phyloP scores from a whole-genome alignment of 1,139 yeast genomes.

The Pichia sp. region DNA sequence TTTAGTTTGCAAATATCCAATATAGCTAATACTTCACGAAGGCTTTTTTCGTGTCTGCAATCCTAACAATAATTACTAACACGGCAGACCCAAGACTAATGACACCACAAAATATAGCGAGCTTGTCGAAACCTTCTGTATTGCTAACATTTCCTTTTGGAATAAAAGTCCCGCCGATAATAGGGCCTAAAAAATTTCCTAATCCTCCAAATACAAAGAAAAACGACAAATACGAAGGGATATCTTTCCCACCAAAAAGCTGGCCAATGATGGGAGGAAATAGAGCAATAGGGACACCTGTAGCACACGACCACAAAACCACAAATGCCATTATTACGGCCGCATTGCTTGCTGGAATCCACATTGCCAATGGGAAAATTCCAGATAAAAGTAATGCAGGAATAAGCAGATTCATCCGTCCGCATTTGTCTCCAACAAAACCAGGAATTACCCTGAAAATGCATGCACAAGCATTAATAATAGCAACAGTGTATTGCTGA shows the following conservation, averaged over 20 bases:
- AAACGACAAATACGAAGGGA: constrained; percentile 28
- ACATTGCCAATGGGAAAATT: constrained; percentile 38
- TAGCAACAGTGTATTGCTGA: constrained; percentile 41
- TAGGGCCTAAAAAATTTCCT: constrained; percentile 31
- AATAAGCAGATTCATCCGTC: constrained; percentile 42
- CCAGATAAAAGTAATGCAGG: constrained; percentile 38
- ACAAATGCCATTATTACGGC: constrained; percentile 33
- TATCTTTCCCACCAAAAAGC: constrained; percentile 26
- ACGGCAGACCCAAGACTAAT: constrained; percentile 22
- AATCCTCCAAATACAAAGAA: constrained; percentile 29
- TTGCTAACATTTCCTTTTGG: constrained; percentile 26
- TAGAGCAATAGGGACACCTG: constrained; percentile 32
- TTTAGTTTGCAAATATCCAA: no score
- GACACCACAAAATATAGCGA: constrained; percentile 29
- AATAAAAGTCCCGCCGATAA: constrained; percentile 31
- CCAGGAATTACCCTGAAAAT: constrained; percentile 51
- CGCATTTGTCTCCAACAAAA: constrained; percentile 41
- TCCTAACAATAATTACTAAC: background rate
- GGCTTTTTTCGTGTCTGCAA: background rate
- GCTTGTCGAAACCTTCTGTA: constrained; percentile 25
- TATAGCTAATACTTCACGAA: background rate
- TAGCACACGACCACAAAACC: constrained; percentile 34
- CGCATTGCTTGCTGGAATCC: constrained; percentile 40
- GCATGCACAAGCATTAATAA: constrained; percentile 38
- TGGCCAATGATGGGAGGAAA: constrained; percentile 32